Conservation (phyloP, 164 flowering plant species). For the Tetrastigma voinierianum region DNA sequence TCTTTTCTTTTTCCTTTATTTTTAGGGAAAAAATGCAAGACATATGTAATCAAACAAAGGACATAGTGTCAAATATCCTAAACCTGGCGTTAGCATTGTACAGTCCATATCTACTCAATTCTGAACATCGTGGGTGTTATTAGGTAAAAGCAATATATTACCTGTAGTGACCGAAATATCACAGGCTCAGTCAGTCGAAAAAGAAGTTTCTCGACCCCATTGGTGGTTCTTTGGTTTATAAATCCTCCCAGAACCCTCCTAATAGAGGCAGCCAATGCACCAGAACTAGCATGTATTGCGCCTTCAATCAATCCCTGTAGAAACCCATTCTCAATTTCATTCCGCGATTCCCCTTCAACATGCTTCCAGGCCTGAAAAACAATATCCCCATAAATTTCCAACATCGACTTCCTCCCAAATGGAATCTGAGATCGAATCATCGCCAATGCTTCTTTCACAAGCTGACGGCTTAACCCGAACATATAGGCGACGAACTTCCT, state of each 20-base stretch:
- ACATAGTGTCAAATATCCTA: not conserved
- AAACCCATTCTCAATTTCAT: constrained; percentile 69
- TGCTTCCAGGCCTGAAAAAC: constrained; percentile 81
- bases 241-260: constrained; percentile 87
- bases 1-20: too few relatives aligned
- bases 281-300: constrained; percentile 65
- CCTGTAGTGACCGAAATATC: constrained; percentile 87
- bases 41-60: not conserved
- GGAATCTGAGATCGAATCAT: constrained; percentile 84
- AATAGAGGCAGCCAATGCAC: constrained; percentile 57
- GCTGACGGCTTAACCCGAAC: constrained; percentile 69
- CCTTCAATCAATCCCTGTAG: constrained; percentile 80
- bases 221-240: constrained; percentile 60
- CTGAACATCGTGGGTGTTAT: not conserved
- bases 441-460: constrained; percentile 72
- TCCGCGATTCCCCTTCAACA: constrained; percentile 39
- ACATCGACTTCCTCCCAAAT: constrained; percentile 78
- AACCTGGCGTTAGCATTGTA: too few relatives aligned
- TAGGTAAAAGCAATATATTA: constrained; percentile 6
- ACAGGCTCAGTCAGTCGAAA: constrained; percentile 89
- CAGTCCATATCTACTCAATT: not conserved
- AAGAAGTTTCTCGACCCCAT: constrained; percentile 83
- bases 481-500: constrained; percentile 62
- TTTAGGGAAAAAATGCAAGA: not conserved
- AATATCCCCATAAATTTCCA: constrained; percentile 83